Evolutionary conservation across 306 rosid genomes (phyloP), one percentile per base, ranked within the genome.

Genomic region (Rubus idaeus): DNA sequence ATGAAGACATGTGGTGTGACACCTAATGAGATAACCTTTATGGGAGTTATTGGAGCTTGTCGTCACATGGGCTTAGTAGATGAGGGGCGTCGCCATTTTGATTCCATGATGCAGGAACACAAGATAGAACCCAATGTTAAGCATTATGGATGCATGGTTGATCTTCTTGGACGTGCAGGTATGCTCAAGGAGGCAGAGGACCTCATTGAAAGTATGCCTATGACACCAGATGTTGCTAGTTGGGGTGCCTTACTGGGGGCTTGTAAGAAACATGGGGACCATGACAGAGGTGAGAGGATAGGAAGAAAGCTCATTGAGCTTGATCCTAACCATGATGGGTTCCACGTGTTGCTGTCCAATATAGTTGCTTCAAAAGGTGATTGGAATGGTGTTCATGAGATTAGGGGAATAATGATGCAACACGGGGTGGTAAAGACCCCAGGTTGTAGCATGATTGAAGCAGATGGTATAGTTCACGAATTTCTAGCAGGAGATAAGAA

Each of bases 181-280:
- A 74, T 87, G 89, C 87, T 92, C 50, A 86, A 81, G 81, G 94
- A 92, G 80, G 97, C 97, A 20, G 97, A 92, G 84, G 90, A 89
- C 66, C 84, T 92, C 45, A 82, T 87, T 67, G 77, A 89, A 71
- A 85, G 69, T 77, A 92, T 92, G 97, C 96, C 97, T 37, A 80
- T 90, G 91, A 65, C 75, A 10, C 91, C 97, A 0, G 96, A 89
- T 79, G 91, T 89, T 14, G 93, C 93, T 57, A 84, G 96, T 26
- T 93, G 98, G 96, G 98, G 96, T 70, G 97, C 97, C 70, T 81
- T 90, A 82, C 89, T 92, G 8, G 97, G 94, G 74, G 96, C 96
- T 39, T 90, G 96, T 82, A 80, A 83, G 82, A 93, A 93, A 75
- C 89, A 89, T 80, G 79, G 85, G 47, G 76, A 89, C 81, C 84